Percentiles rank a stretch among this genome's conserved stretches.
Conservation (phyloP, 192 early-diverging fungal species). For the Borealophlyctis nickersoniae region DNA sequence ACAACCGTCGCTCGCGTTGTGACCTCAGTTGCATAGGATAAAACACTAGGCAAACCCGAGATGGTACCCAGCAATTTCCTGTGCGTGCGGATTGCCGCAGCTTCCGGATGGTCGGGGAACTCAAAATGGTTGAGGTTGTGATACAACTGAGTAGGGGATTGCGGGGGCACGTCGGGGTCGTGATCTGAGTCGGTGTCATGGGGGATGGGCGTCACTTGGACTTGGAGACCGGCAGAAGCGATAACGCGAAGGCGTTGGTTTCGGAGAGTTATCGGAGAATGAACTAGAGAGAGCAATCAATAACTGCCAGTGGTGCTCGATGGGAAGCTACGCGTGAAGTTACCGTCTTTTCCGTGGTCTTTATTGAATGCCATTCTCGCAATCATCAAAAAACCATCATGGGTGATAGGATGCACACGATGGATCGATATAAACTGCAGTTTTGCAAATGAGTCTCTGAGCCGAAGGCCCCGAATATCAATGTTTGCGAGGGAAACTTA, state of each 20-base stretch:
- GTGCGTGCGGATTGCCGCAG: constrained; percentile 24
- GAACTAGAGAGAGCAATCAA: constrained; percentile 20
- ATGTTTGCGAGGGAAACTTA: constrained; percentile 27
- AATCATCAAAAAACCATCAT: constrained; percentile 89
- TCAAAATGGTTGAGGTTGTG: constrained; percentile 14
- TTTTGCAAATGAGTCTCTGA: not conserved
- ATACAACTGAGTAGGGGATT: constrained; percentile 28
- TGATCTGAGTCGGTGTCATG: constrained; percentile 5
- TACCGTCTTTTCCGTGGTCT: constrained; percentile 15
- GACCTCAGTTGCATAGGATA: constrained; percentile 42
- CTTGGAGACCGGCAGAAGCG: constrained; percentile 33
- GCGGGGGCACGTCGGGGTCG: constrained; percentile 10
- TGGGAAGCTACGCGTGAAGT: no score
- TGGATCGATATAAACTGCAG: constrained; percentile 85
- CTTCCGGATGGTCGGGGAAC: constrained; percentile 6
- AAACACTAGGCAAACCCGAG: constrained; percentile 53
- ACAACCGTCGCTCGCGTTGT: constrained; percentile 17
- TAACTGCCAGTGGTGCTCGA: no score
- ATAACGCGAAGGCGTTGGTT: constrained; percentile 51
- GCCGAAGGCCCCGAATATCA: not conserved
- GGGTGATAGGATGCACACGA: constrained; percentile 82
- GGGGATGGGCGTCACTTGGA: constrained; percentile 19
- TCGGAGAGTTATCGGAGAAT: constrained; percentile 43
- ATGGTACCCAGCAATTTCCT: constrained; percentile 43
- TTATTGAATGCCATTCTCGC: constrained; percentile 80